Percentiles rank a stretch among this genome's conserved stretches.
phyloP scores from a whole-genome alignment of 495 filamentous ascomycete genomes.

The Penicillium cinerascens region DNA sequence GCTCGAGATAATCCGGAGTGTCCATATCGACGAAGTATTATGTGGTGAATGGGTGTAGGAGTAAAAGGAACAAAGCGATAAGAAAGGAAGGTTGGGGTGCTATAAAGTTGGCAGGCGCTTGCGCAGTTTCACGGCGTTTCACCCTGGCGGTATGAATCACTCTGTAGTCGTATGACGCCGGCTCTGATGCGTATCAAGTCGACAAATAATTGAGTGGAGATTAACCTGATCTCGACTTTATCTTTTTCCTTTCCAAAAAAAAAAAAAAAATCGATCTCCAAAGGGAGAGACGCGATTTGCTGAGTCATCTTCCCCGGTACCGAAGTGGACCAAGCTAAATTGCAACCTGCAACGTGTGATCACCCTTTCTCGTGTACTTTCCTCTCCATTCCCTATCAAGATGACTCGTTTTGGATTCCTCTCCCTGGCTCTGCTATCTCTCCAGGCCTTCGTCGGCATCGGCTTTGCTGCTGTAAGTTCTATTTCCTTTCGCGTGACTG shows the following conservation, averaged over 20 bases:
- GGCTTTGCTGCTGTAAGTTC: slow-evolving; percentile 59
- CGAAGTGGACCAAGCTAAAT: slow-evolving; percentile 23
- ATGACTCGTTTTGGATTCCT: slow-evolving; percentile 75
- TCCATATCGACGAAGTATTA: slow-evolving; percentile 23
- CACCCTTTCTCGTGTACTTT: slow-evolving; percentile 15
- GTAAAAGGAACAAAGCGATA: slow-evolving; percentile 5
- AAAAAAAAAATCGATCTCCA: slow-evolving; percentile 13
- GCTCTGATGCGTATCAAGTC: neutral
- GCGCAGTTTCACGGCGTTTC: slow-evolving; percentile 13
- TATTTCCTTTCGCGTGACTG: slow-evolving; percentile 10
- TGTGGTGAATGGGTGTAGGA: neutral
- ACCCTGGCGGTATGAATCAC: neutral
- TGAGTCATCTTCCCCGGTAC: slow-evolving; percentile 20
- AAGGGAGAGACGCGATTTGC: slow-evolving; percentile 11
- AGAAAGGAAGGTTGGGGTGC: slow-evolving; percentile 8
- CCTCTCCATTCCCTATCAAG: slow-evolving; percentile 28
- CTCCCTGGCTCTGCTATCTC: slow-evolving; percentile 64
- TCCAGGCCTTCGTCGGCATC: slow-evolving; percentile 62
- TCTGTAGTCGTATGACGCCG: neutral
- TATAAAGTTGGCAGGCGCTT: slow-evolving; percentile 12
- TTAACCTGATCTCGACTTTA: slow-evolving; percentile 1
- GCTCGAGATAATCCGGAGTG: slow-evolving; percentile 37
- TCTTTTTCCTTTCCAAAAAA: slow-evolving; percentile 9
- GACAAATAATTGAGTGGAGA: neutral
- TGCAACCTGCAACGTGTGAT: slow-evolving; percentile 29